A percentile compares a stretch with the other conserved stretches of the same genome.
Evolutionary conservation across 2,329 filamentous ascomycete genomes (phyloP).

Genomic region (Calonectria honghensis): DNA sequence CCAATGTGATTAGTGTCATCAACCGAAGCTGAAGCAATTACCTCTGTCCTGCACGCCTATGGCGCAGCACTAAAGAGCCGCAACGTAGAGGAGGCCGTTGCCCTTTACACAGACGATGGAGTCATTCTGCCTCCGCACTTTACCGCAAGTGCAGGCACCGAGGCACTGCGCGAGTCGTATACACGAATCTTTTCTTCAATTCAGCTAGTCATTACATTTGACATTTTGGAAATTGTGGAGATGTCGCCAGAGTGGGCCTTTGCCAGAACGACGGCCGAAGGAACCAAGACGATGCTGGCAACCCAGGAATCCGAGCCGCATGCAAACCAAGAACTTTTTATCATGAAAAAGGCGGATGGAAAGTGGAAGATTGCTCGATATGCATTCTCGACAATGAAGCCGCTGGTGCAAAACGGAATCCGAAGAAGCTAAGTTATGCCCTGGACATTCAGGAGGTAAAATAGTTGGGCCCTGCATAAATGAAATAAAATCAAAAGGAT

Average conservation of each 20-base stretch:
- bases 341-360: slow-evolving; percentile 43
- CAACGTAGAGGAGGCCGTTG: slow-evolving; percentile 43
- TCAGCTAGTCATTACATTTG: slow-evolving; percentile 43
- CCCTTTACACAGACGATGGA: slow-evolving; percentile 50
- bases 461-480: not conserved
- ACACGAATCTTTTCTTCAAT: slow-evolving; percentile 46
- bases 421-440: slow-evolving; percentile 12
- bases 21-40: slow-evolving; percentile 17
- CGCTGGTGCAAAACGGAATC: slow-evolving; percentile 44
- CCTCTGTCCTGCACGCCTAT: slow-evolving; percentile 38
- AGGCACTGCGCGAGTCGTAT: slow-evolving; percentile 46
- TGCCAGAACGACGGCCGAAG: slow-evolving; percentile 47
- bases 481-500: not conserved
- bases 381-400: slow-evolving; percentile 51
- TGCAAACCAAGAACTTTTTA: slow-evolving; percentile 49
- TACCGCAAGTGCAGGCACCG: slow-evolving; percentile 39
- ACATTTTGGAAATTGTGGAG: slow-evolving; percentile 44
- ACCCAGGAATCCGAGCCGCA: slow-evolving; percentile 43
- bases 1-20: slow-evolving; percentile 26
- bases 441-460: too few relatives aligned
- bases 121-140: slow-evolving; percentile 53
- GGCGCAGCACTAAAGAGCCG: slow-evolving; percentile 44
- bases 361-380: slow-evolving; percentile 51
- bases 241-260: slow-evolving; percentile 49
- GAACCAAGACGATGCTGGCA: slow-evolving; percentile 48